These are phyloP conservation scores for Phytophthora vignae DNA, from an alignment of 352 stramenopile species.

Conservation along the genomic window DNA sequence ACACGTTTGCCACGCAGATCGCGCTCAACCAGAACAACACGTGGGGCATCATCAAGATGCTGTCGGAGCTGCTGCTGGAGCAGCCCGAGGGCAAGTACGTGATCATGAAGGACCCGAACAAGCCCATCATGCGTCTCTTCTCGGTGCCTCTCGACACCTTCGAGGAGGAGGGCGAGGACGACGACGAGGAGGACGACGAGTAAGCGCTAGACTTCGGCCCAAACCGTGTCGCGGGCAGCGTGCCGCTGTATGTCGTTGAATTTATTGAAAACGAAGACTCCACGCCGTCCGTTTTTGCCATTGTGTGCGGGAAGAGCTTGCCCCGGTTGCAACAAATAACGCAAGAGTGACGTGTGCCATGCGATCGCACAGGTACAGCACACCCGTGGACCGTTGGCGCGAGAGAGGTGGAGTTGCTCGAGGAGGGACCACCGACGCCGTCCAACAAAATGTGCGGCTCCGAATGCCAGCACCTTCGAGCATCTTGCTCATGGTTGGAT, in stretches of 20 bases:
- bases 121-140: constrained; percentile 97
- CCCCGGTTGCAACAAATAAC: no score
- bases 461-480: not conserved
- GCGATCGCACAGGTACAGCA: not conserved
- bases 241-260: constrained; percentile 34
- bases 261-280: constrained; percentile 42
- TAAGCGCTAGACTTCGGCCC: constrained; percentile 16
- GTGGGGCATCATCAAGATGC: constrained; percentile 97
- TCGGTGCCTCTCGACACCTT: constrained; percentile 95
- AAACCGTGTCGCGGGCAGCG: constrained; percentile 3
- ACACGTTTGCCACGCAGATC: constrained; percentile 97
- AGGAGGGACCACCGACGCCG: constrained; percentile 14
- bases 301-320: not conserved
- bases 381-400: constrained; percentile 12
- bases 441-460: constrained; percentile 20
- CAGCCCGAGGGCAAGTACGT: constrained; percentile 98
- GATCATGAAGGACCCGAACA: constrained; percentile 98
- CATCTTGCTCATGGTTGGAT: constrained; percentile 10
- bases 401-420: constrained; percentile 3
- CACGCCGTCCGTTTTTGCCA: constrained; percentile 28
- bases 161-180: constrained; percentile 91
- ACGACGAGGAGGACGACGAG: constrained; percentile 61
- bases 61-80: constrained; percentile 94
- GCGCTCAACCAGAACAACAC: constrained; percentile 98
- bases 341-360: no score